These are phyloP conservation scores for Diaporthe helianthi DNA, from an alignment of 2,329 filamentous ascomycete species.

Conservation along the genomic window DNA sequence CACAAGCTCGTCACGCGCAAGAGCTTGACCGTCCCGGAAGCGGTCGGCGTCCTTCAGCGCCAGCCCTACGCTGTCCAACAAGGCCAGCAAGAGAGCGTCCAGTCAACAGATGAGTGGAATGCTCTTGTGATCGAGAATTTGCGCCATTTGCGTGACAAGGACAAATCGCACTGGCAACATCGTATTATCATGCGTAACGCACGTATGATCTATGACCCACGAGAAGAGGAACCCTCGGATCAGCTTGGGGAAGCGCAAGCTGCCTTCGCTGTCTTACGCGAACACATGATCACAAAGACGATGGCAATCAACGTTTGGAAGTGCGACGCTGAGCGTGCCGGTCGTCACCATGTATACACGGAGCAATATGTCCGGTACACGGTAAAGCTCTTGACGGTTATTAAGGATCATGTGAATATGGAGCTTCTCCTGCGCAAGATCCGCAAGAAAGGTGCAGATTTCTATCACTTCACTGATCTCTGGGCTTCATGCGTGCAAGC, in stretches of 20 bases:
- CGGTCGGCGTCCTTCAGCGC: constrained; percentile 59
- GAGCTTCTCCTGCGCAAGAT: constrained; percentile 81
- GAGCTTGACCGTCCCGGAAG: constrained; percentile 56
- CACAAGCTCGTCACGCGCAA: constrained; percentile 76
- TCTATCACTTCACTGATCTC: constrained; percentile 67
- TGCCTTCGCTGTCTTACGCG: constrained; percentile 77
- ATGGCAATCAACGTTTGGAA: constrained; percentile 97
- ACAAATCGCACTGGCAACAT: constrained; percentile 96
- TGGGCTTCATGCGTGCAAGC: constrained; percentile 64
- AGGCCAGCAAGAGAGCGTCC: constrained; percentile 56
- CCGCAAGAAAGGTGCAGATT: constrained; percentile 81
- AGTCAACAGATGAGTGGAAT: constrained; percentile 69
- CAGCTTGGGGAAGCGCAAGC: constrained; percentile 75
- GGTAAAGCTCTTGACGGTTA: constrained; percentile 73
- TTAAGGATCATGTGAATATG: constrained; percentile 77
- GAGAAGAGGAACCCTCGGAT: constrained; percentile 43
- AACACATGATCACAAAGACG: constrained; percentile 85
- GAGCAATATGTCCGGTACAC: constrained; percentile 86
- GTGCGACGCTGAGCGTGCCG: constrained; percentile 82
- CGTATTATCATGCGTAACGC: constrained; percentile 82
- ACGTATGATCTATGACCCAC: constrained; percentile 59
- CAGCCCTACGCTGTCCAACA: constrained; percentile 61
- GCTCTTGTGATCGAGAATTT: constrained; percentile 60
- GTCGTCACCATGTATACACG: constrained; percentile 91
- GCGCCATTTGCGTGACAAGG: constrained; percentile 67